Conservation (phyloP, 1,284 basidiomycete species). For the Ceratobasidium sp. region DNA sequence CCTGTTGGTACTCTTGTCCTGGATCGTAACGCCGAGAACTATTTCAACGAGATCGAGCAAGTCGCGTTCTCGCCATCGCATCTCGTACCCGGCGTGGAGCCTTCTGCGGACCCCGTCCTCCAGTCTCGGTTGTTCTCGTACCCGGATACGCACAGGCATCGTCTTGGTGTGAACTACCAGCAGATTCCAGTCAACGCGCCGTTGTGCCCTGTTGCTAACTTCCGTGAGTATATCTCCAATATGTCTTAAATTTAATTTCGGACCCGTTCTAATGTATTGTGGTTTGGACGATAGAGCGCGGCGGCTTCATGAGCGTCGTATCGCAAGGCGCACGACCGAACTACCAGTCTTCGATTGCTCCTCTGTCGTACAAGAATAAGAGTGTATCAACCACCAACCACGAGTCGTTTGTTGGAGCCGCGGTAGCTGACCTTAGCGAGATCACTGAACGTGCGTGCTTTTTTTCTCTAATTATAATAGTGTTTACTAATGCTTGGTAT, state of each 20-base stretch:
- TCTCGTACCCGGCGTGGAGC: conserved; percentile 87
- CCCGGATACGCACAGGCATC: conserved; percentile 92
- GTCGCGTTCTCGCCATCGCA: conserved; percentile 90
- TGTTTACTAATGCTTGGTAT: conserved; percentile 8
- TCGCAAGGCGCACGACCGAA: conserved; percentile 88
- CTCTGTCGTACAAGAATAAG: conserved; percentile 68
- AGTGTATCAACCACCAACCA: conserved; percentile 67
- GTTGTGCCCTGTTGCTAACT: conserved; percentile 80
- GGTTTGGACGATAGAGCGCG: conserved; percentile 64
- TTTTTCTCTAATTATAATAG: background rate
- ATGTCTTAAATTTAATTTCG: background rate
- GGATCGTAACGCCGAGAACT: conserved; percentile 88
- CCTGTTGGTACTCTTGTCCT: conserved; percentile 88
- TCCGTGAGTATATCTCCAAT: conserved; percentile 62
- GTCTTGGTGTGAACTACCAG: conserved; percentile 85
- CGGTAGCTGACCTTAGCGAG: conserved; percentile 80
- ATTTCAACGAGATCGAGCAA: conserved; percentile 79
- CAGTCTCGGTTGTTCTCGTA: conserved; percentile 96
- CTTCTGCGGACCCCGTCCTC: conserved; percentile 89
- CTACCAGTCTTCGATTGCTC: conserved; percentile 82
- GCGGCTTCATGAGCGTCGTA: conserved; percentile 74
- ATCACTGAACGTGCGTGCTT: conserved; percentile 79
- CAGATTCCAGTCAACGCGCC: conserved; percentile 93
- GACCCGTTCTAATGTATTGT: background rate
- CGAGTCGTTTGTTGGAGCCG: conserved; percentile 81